Evolutionary conservation across 2,329 filamentous ascomycete genomes (phyloP), one percentile per base, ranked within the genome.

Genomic region (Tolypocladium sp.): DNA sequence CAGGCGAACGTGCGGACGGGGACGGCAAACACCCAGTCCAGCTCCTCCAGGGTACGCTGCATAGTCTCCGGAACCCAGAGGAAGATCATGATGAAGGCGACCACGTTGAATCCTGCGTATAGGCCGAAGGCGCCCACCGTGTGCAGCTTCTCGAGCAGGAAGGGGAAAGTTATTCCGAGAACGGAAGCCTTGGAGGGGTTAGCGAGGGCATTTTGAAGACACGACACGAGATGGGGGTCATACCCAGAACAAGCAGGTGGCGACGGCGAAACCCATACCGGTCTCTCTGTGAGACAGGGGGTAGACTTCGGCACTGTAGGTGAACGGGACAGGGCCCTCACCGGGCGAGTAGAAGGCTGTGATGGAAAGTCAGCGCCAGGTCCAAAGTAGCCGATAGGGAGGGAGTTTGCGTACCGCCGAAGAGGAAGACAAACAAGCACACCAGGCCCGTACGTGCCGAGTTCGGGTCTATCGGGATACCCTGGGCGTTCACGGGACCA

Each of bases 361-460:
- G 42, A 37, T 56, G 9, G 2, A 10, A 4, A 20, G 57, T 58
- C 42, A 58, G 57, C 22, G 27, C 12, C 25, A 2, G 15, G 3
- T 25, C 20, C 27, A 20, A 5, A 6, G n/a, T n/a, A 13, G 15
- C 9, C 30, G 8, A 52, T n/a, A 1, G 17, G 17, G 49, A 51
- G 27, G 15, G 30, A 52, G 49, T 35, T 6, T n/a, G 55, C 61
- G 55, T 33, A 66, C 64, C 82, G 1, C 80, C 82, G 62, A 88
- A 89, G 17, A 89, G 68, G 71, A 84, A 89, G 62, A 88, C 75
- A 61, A 88, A 87, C 5, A 86, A 72, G 2, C 84, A 83, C 40
- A 88, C 79, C 0, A 83, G 69, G 40, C 75, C 81, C 33, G 84
- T 74, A 59, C 81, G 78, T 0, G 77, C 75, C 0, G 68, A 30